phyloP scores from a whole-genome alignment of 2,329 filamentous ascomycete species.

The Nemania serpens region DNA sequence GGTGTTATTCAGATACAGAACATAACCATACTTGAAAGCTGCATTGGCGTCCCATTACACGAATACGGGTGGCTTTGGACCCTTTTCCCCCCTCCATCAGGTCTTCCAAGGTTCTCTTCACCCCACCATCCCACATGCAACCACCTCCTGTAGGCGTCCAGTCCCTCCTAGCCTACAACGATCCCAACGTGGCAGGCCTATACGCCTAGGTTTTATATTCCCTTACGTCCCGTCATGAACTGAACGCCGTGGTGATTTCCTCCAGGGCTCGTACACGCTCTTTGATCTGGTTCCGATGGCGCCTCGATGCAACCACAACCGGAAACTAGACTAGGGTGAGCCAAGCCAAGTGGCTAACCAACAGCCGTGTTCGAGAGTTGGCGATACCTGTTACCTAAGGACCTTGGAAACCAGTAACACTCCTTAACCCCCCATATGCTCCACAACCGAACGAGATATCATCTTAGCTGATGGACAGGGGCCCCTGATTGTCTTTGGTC shows the following conservation, averaged over 20 bases:
- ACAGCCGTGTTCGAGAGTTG: slow-evolving; percentile 11
- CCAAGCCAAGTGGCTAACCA: slow-evolving; percentile 3
- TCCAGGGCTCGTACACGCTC: slow-evolving; percentile 6
- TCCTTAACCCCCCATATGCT: not conserved
- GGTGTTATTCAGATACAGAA: not conserved
- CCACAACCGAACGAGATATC: slow-evolving; percentile 14
- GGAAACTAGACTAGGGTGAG: slow-evolving; percentile 11
- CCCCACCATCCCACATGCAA: not conserved
- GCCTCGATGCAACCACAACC: slow-evolving; percentile 17
- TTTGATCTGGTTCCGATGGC: slow-evolving; percentile 22
- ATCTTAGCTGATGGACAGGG: slow-evolving; percentile 10
- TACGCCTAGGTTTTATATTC: slow-evolving; percentile 8
- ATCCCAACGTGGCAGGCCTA: slow-evolving; percentile 21
- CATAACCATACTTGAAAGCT: not conserved
- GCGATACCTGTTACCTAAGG: not conserved
- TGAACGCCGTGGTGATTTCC: slow-evolving; percentile 1
- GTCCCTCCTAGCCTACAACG: slow-evolving; percentile 12
- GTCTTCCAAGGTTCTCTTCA: not conserved
- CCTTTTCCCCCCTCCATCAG: slow-evolving; percentile 2
- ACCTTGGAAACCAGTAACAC: slow-evolving; percentile 14
- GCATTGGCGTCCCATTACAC: not conserved
- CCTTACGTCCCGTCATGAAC: slow-evolving; percentile 17
- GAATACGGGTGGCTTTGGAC: not conserved
- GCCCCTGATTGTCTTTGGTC: not conserved
- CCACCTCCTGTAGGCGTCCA: not conserved